A percentile compares a stretch with the other conserved stretches of the same genome.
Conservation (phyloP, 768 basidiomycete species). For the Mycena vulgaris region DNA sequence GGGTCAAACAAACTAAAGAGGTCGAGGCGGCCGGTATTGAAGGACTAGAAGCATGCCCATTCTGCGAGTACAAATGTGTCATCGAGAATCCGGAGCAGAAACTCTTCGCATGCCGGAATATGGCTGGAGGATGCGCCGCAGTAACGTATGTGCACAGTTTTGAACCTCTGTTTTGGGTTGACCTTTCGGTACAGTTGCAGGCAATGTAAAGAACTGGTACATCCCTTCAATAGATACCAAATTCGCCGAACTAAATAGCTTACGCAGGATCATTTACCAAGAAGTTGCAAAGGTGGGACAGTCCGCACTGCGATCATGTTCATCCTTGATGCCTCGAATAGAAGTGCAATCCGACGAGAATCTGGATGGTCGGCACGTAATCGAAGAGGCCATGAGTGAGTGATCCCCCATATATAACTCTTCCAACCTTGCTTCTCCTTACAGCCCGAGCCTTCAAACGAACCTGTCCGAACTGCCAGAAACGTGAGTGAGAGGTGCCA, state of each 20-base stretch:
- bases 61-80: constrained; percentile 88
- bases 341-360: constrained; percentile 84
- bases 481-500: constrained; percentile 60
- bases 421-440: constrained; percentile 20
- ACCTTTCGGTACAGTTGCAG: constrained; percentile 70
- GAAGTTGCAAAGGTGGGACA: constrained; percentile 77
- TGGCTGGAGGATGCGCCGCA: constrained; percentile 70
- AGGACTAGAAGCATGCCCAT: constrained; percentile 90
- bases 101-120: constrained; percentile 69
- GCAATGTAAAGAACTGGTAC: constrained; percentile 79
- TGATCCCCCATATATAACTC: constrained; percentile 17
- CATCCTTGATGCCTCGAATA: constrained; percentile 44
- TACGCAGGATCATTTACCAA: constrained; percentile 83
- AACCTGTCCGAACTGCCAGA: constrained; percentile 88
- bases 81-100: constrained; percentile 78
- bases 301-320: constrained; percentile 1
- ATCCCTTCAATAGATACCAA: constrained; percentile 42
- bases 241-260: constrained; percentile 23
- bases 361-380: constrained; percentile 79
- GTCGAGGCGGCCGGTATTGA: constrained; percentile 85
- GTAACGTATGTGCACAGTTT: constrained; percentile 51
- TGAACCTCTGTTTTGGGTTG: neutral
- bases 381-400: constrained; percentile 96
- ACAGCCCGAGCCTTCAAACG: constrained; percentile 87
- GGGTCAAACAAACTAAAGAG: constrained; percentile 84